Evolutionary conservation across 345 rosid genomes (phyloP), one percentile per base, ranked within the genome.

Genomic region (Toxicodendron radicans): DNA sequence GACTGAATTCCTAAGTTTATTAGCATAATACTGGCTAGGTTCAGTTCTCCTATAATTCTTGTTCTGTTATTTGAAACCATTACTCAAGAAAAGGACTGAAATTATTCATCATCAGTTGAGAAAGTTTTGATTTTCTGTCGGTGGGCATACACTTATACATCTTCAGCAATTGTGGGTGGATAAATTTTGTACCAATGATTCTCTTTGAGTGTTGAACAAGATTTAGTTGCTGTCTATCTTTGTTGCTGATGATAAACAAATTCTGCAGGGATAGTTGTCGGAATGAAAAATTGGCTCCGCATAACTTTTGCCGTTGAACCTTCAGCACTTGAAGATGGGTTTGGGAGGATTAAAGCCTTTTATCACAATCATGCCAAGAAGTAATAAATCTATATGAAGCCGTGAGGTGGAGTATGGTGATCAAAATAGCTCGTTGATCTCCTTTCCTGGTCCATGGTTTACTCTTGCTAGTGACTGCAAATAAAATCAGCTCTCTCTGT

Each of bases 271-370:
- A 56, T 58, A 3, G 58, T 72, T 21, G 74, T 85, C 17, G 88
- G 87, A 53, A 49, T 84, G 79, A 77, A 80, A 77, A 79, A 83
- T 54, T 86, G 90, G 90, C 79, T 85, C 43, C 85, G 82, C 17
- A 48, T 88, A 38, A 77, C 85, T 30, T 83, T 84, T 54, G 87
- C 83, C 0, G 27, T 80, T 2, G 92, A 88, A 51, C 81, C 71
- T 2, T 17, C 64, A 16, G 49, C 59, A 7, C 86, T 84, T 10
- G 74, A 48, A 56, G 86, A 83, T 13, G 90, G 83, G 61, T 49
- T 86, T 9, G 41, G 20, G 12, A 81, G 92, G 79, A 70, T 88
- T 18, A 80, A 77, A 58, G 74, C 81, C 45, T 88, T 86, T 70
- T 79, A 75, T 57, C 58, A 66, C 4, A 83, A 87, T 80, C 85